phyloP scores from a whole-genome alignment of 768 basidiomycete species.

The Polyporus arcularius region DNA sequence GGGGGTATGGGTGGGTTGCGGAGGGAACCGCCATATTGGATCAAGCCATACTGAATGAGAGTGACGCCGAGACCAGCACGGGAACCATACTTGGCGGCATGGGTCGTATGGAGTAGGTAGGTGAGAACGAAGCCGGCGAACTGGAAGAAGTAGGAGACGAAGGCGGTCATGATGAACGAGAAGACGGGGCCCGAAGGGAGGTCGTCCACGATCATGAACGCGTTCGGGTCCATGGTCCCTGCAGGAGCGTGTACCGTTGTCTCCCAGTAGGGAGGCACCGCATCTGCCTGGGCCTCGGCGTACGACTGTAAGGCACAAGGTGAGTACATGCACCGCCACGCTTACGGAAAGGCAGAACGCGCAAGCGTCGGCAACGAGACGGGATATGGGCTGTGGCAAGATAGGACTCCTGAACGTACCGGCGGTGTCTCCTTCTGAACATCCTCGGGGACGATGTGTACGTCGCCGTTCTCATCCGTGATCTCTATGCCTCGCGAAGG shows the following conservation, averaged over 20 bases:
- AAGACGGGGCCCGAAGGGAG: conserved; percentile 80
- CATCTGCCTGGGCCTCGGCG: conserved; percentile 81
- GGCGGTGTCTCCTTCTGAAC: conserved; percentile 83
- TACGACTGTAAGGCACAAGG: conserved; percentile 60
- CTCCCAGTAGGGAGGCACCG: conserved; percentile 96
- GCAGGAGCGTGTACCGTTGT: conserved; percentile 85
- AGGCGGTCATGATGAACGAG: conserved; percentile 74
- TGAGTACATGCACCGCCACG: neutral
- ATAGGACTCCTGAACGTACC: conserved; percentile 48
- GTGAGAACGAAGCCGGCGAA: conserved; percentile 93
- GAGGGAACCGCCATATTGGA: conserved; percentile 15
- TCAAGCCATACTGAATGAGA: conserved; percentile 87
- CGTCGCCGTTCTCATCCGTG: conserved; percentile 53
- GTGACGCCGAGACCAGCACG: conserved; percentile 95
- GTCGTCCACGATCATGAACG: conserved; percentile 87
- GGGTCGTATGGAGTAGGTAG: conserved; percentile 88
- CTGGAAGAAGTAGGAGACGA: conserved; percentile 96
- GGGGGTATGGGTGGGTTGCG: conserved; percentile 10
- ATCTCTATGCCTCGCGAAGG: conserved; percentile 53
- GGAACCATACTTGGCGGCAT: conserved; percentile 92
- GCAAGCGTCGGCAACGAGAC: neutral
- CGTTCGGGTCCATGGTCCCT: conserved; percentile 44
- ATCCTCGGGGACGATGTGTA: conserved; percentile 76
- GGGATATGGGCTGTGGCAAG: neutral
- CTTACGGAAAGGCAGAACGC: neutral